phyloP scores from a whole-genome alignment of 495 filamentous ascomycete genomes.

The Neurospora sp. region DNA sequence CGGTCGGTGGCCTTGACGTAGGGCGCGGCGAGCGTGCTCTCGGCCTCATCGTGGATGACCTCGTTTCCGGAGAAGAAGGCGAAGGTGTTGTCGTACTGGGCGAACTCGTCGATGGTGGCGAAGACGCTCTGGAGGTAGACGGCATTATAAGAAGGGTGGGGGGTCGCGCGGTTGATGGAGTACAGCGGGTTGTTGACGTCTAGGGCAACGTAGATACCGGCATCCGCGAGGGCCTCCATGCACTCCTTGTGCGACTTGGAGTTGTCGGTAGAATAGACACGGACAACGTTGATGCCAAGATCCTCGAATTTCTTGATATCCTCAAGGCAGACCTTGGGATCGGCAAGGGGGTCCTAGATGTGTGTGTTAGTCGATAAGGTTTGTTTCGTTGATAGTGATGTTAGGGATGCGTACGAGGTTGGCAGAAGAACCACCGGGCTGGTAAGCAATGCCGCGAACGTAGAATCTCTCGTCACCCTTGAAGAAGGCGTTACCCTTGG shows the following conservation, averaged over 20 bases:
- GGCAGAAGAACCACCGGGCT: slow-evolving; percentile 67
- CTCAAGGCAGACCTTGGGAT: slow-evolving; percentile 59
- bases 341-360: slow-evolving; percentile 67
- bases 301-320: slow-evolving; percentile 80
- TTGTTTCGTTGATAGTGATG: not conserved
- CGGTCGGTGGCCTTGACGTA: slow-evolving; percentile 93
- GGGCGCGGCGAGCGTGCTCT: slow-evolving; percentile 67
- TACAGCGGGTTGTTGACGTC: slow-evolving; percentile 50
- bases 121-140: slow-evolving; percentile 91
- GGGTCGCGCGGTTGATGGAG: slow-evolving; percentile 34
- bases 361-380: not conserved
- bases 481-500: slow-evolving; percentile 64
- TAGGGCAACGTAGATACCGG: slow-evolving; percentile 86
- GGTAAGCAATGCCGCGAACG: slow-evolving; percentile 91
- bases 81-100: slow-evolving; percentile 80
- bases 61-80: slow-evolving; percentile 98
- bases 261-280: slow-evolving; percentile 93
- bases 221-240: slow-evolving; percentile 72
- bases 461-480: slow-evolving; percentile 78
- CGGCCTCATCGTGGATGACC: slow-evolving; percentile 74
- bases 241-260: slow-evolving; percentile 72
- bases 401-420: slow-evolving; percentile 27
- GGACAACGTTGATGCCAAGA: slow-evolving; percentile 83
- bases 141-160: slow-evolving; percentile 75
- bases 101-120: slow-evolving; percentile 84